Conservation (phyloP, 2,329 filamentous ascomycete genomes). For the Penicillium sp. region DNA sequence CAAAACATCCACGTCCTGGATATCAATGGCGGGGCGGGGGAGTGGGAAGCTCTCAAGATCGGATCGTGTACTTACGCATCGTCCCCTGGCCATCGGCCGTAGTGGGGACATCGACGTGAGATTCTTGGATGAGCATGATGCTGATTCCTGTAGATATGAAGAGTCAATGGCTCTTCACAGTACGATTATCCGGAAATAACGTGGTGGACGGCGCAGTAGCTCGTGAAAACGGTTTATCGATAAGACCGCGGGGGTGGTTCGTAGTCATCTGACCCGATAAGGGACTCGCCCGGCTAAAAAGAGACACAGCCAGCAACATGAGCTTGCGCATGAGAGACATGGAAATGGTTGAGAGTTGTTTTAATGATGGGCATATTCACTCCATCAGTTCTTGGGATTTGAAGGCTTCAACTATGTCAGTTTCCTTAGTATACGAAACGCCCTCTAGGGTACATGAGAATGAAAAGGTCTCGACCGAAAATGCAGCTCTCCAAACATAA, state of each 20-base stretch:
- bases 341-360: background rate
- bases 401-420: background rate
- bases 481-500: background rate
- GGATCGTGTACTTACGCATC: slow-evolving; percentile 39
- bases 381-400: background rate
- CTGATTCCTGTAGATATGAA: background rate
- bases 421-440: background rate
- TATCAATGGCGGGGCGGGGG: background rate
- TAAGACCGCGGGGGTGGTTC: slow-evolving; percentile 27
- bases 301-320: background rate
- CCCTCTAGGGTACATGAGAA: background rate
- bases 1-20: background rate
- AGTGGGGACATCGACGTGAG: slow-evolving; percentile 43
- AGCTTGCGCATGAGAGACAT: background rate
- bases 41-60: background rate
- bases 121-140: slow-evolving; percentile 44
- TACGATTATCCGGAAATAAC: background rate
- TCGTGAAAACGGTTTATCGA: slow-evolving; percentile 21
- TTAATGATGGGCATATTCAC: background rate
- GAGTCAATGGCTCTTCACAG: background rate
- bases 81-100: slow-evolving; percentile 42
- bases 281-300: no score
- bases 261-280: slow-evolving; percentile 28
- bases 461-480: background rate
- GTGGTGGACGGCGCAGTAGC: slow-evolving; percentile 4